Evolutionary conservation across 306 rosid genomes (phyloP).

Genomic region (Pterocarpus santalinus): DNA sequence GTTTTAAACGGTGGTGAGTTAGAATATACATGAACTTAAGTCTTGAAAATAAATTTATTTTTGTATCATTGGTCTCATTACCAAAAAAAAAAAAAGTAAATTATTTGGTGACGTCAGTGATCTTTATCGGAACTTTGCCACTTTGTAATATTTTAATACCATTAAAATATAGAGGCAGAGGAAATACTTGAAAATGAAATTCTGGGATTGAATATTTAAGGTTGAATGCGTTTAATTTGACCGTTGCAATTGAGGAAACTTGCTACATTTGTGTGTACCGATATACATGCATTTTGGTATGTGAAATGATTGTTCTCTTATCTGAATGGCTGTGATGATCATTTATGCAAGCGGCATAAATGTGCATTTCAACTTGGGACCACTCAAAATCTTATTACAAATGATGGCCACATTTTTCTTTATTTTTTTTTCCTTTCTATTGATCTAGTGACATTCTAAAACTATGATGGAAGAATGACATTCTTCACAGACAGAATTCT

Average conservation of each 20-base stretch:
- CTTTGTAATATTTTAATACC: not conserved
- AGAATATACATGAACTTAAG: no score
- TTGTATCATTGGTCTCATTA: not conserved
- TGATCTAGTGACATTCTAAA: constrained; percentile 6
- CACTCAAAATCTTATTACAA: constrained; percentile 46
- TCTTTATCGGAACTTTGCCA: not conserved
- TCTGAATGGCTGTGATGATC: constrained; percentile 50
- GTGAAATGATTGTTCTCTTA: constrained; percentile 48
- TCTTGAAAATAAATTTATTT: not conserved
- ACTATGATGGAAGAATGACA: constrained; percentile 27
- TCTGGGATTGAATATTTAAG: not conserved
- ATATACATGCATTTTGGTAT: constrained; percentile 12
- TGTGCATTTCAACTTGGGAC: constrained; percentile 46
- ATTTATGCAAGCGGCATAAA: constrained; percentile 46
- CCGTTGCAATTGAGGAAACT: constrained; percentile 28
- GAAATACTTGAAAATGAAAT: constrained; percentile 11
- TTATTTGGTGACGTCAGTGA: not conserved
- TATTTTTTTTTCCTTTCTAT: not conserved
- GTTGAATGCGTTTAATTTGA: constrained; percentile 14
- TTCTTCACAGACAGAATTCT: constrained; percentile 28
- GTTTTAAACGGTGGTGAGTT: no score
- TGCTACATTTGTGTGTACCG: constrained; percentile 17
- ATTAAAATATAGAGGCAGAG: not conserved
- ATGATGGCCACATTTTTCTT: not conserved
- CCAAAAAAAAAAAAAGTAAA: not conserved